Base-by-base conservation (phyloP, 148 eudicot genomes). In the Cornus suecica region DNA sequence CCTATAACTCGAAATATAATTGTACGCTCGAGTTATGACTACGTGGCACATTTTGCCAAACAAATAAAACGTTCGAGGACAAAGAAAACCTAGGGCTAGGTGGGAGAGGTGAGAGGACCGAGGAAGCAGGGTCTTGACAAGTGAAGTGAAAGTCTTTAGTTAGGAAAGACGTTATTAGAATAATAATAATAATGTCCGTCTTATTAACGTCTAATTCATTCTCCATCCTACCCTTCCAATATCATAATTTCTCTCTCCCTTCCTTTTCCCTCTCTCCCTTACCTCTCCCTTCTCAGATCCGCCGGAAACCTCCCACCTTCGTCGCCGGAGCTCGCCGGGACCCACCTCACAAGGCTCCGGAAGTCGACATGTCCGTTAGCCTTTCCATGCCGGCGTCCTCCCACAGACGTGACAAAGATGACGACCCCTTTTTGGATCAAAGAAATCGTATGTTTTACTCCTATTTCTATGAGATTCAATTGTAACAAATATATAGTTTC, bases 341-440 rank as follows among this genome's bases (percentile, higher is more conserved):
- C 64, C 42, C 61, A 31, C 81, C 68, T 51, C 82, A 58, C 24
- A 60, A 2, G 48, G 73, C 52, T 14, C 77, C 84, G 74, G 79
- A 66, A 2, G 24, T 66, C 71, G 86, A 78, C 73, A 90, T 90
- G 95, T 86, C 97, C 24, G 84, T 86, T 78, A 32, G 86, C 72
- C 64, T 79, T 73, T 77, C 86, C 54, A 69, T 83, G 37, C 82
- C 88, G 65, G 65, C 82, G 63, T 30, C 87, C 66, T 73, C 88
- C 10, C 67, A 61, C 76, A 88, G 79, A 27, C 86, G 88, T 2
- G 89, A 86, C 37, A 72, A 69, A 11, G 89, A 84, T 0, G 80
- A 80, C 42, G 86, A 88, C 14, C 82, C 85, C 1, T 77, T 89
- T 26, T 45, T 85, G 45, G 80, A 78, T 76, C 79, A 84, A n/a